Evolutionary conservation across 371 early-diverging fungal species (phyloP), one percentile per base, ranked within the genome.

Genomic region (Circinella minor): DNA sequence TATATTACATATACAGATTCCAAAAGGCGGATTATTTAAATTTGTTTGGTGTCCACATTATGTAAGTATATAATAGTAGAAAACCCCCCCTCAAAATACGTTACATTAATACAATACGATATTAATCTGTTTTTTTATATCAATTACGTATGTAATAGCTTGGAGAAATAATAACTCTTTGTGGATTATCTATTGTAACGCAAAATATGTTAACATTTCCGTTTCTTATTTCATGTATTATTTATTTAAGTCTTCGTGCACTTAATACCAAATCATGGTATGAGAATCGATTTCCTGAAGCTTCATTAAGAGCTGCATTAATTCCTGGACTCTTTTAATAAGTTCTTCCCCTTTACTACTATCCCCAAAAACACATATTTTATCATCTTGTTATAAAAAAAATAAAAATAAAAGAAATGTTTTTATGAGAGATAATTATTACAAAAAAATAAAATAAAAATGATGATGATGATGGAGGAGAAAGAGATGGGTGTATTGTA

Each of bases 21-120:
- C 82, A 3, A 13, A 64, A 11, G 62, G 55, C 3, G 83, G 76
- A 3, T 61, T 83, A 4, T 83, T 83, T 63, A 17, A 63, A 3
- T 77, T 68, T 61, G 34, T 74, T 6, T 83, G 83, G 83, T 83
- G 83, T 61, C 83, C 83, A 20, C 83, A 83, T 61, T 83, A 83
- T 72, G 83, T 79, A 75, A 74, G 78, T 67, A 49, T 67, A n/a
- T 27, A 17, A 46, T 2, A 4, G 20, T 59, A 46, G n/a, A n/a
- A 43, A 63, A 46, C 5, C 3, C 37, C 1, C 5, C 3, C 37
- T 17, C n/a, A 11, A 36, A 61, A 18, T 11, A 61, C 6, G 6
- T n/a, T n/a, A n/a, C n/a, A n/a, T n/a, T n/a, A n/a, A n/a, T n/a
- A n/a, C n/a, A n/a, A n/a, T n/a, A n/a, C n/a, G n/a, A n/a, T n/a